A percentile compares a stretch with the other conserved stretches of the same genome.
phyloP scores from a whole-genome alignment of 2,329 filamentous ascomycete genomes.

The Mycosphaerelloides madeirae region DNA sequence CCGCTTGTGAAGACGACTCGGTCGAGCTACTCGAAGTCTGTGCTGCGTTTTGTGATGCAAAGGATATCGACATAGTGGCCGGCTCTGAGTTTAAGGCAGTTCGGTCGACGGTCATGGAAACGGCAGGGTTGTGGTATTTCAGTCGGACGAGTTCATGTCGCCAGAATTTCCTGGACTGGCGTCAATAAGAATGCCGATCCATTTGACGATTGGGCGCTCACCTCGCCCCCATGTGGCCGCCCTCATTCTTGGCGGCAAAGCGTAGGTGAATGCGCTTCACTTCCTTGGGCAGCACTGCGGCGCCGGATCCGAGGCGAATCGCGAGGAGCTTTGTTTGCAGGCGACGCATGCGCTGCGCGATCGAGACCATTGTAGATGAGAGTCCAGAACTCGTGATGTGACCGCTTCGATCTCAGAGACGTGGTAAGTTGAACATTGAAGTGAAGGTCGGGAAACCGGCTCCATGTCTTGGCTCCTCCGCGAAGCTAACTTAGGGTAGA shows the following conservation, averaged over 20 bases:
- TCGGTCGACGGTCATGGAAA: constrained; percentile 78
- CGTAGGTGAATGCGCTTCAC: constrained; percentile 71
- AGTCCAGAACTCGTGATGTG: no score
- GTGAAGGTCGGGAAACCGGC: no score
- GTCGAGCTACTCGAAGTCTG: constrained; percentile 21
- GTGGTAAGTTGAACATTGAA: no score
- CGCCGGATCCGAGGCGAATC: constrained; percentile 76
- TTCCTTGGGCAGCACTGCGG: constrained; percentile 71
- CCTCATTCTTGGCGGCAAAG: constrained; percentile 58
- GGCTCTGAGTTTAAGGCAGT: constrained; percentile 52
- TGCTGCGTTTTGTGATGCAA: constrained; percentile 35
- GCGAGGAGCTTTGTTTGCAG: constrained; percentile 68
- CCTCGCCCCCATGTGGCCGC: constrained; percentile 70
- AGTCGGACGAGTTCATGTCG: constrained; percentile 72
- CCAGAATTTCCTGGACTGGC: constrained; percentile 75
- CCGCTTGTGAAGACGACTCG: constrained; percentile 17
- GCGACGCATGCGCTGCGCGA: constrained; percentile 68
- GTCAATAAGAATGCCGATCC: no score
- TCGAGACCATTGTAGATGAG: constrained; percentile 46
- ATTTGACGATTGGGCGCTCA: constrained; percentile 35
- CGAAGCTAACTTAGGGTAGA: no score
- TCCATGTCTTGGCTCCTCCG: no score
- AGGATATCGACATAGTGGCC: constrained; percentile 63
- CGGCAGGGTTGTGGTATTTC: constrained; percentile 87
- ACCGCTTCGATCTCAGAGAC: no score